Evolutionary conservation across 768 basidiomycete species (phyloP).

Genomic region (Russula vinacea): DNA sequence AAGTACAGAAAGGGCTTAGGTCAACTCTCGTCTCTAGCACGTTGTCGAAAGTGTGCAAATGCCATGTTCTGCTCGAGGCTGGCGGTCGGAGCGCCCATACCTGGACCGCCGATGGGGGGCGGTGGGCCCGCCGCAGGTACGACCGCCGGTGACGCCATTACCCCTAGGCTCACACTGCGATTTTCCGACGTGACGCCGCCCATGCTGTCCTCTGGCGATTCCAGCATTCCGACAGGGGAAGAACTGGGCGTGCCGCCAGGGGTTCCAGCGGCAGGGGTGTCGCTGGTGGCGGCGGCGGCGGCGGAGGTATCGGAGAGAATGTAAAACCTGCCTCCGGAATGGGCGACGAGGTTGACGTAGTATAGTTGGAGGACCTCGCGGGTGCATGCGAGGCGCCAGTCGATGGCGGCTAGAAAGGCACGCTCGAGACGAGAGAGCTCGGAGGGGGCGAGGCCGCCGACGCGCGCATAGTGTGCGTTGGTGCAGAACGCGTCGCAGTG

Average conservation of each 20-base stretch:
- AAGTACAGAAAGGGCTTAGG: not conserved
- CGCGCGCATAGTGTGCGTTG: constrained; percentile 91
- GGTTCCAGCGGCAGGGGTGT: not conserved
- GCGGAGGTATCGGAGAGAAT: constrained; percentile 50
- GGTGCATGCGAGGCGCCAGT: constrained; percentile 95
- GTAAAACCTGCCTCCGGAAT: constrained; percentile 57
- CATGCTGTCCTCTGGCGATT: constrained; percentile 48
- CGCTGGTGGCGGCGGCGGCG: not conserved
- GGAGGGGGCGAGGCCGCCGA: constrained; percentile 87
- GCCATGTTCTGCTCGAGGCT: constrained; percentile 85
- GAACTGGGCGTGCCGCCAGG: constrained; percentile 30
- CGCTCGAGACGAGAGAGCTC: constrained; percentile 95
- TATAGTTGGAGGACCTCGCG: constrained; percentile 89
- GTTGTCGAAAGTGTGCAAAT: constrained; percentile 55
- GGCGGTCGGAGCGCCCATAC: constrained; percentile 46
- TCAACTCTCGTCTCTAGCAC: constrained; percentile 1
- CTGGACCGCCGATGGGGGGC: constrained; percentile 37
- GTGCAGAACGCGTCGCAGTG: constrained; percentile 95
- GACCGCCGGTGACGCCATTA: constrained; percentile 40
- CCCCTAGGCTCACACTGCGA: constrained; percentile 22
- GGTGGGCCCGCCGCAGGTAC: constrained; percentile 39
- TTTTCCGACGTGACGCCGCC: constrained; percentile 29
- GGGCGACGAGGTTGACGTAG: constrained; percentile 88
- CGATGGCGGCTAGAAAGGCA: constrained; percentile 87
- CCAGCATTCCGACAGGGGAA: constrained; percentile 22